These are phyloP conservation scores for Lactarius hatsudake DNA, from an alignment of 768 basidiomycete species.

Conservation along the genomic window DNA sequence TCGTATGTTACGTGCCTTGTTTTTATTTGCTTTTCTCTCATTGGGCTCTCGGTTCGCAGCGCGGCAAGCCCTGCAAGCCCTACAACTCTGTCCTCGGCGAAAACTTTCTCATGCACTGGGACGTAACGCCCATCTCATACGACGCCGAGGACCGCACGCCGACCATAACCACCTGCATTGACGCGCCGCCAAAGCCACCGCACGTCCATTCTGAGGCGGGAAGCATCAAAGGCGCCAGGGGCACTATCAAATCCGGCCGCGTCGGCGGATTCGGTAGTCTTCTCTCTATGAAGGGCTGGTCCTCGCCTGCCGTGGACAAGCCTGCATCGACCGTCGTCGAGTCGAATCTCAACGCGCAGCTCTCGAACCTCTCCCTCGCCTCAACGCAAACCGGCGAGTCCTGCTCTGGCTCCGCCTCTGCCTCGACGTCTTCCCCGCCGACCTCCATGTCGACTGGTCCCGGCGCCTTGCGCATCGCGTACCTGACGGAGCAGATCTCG, in stretches of 20 bases:
- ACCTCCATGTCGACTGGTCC: conserved; percentile 30
- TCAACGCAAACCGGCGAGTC: conserved; percentile 33
- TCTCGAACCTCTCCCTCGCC: conserved; percentile 61
- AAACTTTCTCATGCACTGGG: conserved; percentile 88
- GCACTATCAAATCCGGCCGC: conserved; percentile 48
- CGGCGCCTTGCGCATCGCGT: conserved; percentile 58
- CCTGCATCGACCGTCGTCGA: conserved; percentile 42
- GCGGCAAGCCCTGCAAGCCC: conserved; percentile 92
- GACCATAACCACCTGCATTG: conserved; percentile 43
- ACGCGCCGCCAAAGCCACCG: conserved; percentile 28
- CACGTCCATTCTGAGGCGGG: conserved; percentile 45
- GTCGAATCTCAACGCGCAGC: conserved; percentile 48
- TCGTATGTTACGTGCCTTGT: conserved; percentile 49
- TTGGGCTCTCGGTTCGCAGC: conserved; percentile 41
- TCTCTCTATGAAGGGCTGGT: conserved; percentile 41
- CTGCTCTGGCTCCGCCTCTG: conserved; percentile 8
- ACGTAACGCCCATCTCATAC: conserved; percentile 61
- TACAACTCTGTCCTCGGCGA: conserved; percentile 87
- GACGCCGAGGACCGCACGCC: conserved; percentile 48
- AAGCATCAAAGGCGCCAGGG: conserved; percentile 47
- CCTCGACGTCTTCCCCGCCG: conserved; percentile 32
- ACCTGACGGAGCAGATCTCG: conserved; percentile 90
- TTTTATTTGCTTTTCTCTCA: background rate
- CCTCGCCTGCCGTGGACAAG: conserved; percentile 40
- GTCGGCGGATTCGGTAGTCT: conserved; percentile 59